Percentiles rank a stretch among this genome's conserved stretches.
phyloP scores from a whole-genome alignment of 2,329 filamentous ascomycete genomes.

The Penicillium aurantiogriseum region DNA sequence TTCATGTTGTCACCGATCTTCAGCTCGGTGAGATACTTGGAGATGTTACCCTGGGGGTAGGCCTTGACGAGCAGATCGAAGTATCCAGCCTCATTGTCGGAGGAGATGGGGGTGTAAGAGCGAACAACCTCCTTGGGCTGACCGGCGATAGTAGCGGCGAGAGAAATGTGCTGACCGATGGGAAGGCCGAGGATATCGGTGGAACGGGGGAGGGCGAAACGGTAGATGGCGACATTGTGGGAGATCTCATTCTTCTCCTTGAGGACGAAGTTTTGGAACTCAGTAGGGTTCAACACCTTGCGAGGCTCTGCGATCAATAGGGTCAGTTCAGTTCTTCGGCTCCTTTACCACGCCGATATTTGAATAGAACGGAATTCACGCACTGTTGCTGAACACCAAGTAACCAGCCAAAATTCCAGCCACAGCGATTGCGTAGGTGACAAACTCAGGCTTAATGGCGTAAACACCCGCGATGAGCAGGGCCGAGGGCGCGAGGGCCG shows the following conservation, averaged over 20 bases:
- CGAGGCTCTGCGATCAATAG: constrained; percentile 58
- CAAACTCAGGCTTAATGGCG: constrained; percentile 76
- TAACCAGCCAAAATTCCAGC: constrained; percentile 65
- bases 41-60: constrained; percentile 97
- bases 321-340: constrained; percentile 10
- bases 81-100: constrained; percentile 83
- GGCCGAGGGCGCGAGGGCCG: constrained; percentile 78
- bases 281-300: constrained; percentile 80
- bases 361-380: constrained; percentile 38
- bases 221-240: constrained; percentile 98
- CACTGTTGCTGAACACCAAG: constrained; percentile 72
- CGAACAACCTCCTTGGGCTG: constrained; percentile 79
- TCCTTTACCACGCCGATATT: not conserved
- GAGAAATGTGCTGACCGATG: constrained; percentile 98
- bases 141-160: constrained; percentile 77
- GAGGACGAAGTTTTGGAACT: constrained; percentile 89
- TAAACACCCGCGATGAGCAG: constrained; percentile 73
- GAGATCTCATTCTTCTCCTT: constrained; percentile 94
- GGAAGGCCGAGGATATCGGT: constrained; percentile 87
- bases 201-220: constrained; percentile 77
- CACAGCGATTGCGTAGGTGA: constrained; percentile 66
- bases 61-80: constrained; percentile 98
- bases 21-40: constrained; percentile 81
- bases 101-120: constrained; percentile 89
- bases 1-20: constrained; percentile 83